phyloP scores from a whole-genome alignment of 768 basidiomycete genomes.

The Lactarius indigo region DNA sequence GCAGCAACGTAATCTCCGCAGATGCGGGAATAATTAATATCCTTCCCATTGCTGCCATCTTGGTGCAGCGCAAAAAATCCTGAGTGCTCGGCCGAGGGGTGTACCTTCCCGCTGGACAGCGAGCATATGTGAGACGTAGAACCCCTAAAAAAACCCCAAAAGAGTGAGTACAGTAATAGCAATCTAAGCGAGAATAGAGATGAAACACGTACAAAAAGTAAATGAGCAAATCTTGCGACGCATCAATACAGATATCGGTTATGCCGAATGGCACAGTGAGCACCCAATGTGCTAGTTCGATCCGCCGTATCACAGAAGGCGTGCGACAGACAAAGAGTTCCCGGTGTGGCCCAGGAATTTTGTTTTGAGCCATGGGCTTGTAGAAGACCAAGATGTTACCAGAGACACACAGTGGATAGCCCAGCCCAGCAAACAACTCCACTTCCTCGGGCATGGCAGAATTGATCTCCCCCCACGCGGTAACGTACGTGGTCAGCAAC shows the following conservation, averaged over 20 bases:
- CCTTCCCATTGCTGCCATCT: neutral
- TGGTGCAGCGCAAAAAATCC: neutral
- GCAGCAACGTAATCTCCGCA: slow-evolving; percentile 15
- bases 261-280: neutral
- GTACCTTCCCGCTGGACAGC: slow-evolving; percentile 2
- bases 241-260: slow-evolving; percentile 6
- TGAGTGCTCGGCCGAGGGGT: slow-evolving; percentile 1
- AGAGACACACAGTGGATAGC: slow-evolving; percentile 11
- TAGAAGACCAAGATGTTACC: slow-evolving; percentile 15
- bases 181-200: neutral
- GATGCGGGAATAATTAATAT: neutral
- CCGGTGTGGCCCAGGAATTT: neutral
- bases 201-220: slow-evolving; percentile 9
- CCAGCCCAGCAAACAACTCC: neutral
- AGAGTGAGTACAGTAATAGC: neutral
- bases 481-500: neutral
- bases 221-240: slow-evolving; percentile 17
- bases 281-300: slow-evolving; percentile 13
- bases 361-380: neutral
- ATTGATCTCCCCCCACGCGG: slow-evolving; percentile 6
- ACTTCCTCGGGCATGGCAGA: neutral
- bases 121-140: neutral
- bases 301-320: slow-evolving; percentile 3
- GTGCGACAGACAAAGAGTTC: slow-evolving; percentile 11
- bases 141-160: neutral